phyloP scores from a whole-genome alignment of 73 alveolate genomes.

The Paramecium tetraurelia region DNA sequence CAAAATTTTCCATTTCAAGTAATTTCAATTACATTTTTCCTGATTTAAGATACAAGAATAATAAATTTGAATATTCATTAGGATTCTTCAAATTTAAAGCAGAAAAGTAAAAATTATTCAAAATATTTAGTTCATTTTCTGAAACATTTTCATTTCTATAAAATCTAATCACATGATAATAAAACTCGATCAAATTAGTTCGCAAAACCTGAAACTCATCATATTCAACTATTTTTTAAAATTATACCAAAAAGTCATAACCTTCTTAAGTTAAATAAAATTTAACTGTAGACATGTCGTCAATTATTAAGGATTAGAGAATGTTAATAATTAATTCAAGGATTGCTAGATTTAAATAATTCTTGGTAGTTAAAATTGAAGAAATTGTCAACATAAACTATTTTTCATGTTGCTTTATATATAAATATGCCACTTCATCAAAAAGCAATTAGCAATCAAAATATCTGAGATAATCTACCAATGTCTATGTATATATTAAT shows the following conservation, averaged over 20 bases:
- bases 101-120: neutral
- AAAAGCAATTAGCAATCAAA: neutral
- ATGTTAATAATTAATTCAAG: neutral
- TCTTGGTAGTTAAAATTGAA: neutral
- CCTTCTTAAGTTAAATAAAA: neutral
- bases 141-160: neutral
- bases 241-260: neutral
- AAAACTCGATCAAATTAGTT: neutral
- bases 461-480: neutral
- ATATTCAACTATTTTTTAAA: neutral
- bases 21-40: neutral
- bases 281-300: neutral
- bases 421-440: neutral
- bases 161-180: neutral
- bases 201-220: neutral
- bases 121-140: neutral
- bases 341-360: neutral
- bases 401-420: neutral
- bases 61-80: neutral
- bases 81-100: neutral
- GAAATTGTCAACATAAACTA: neutral
- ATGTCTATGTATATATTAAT: neutral
- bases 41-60: neutral
- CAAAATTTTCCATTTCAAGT: neutral
- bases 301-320: neutral